Percentiles rank a stretch among this genome's conserved stretches.
phyloP scores from a whole-genome alignment of 345 rosid species.

The Eucalyptus urophylla region DNA sequence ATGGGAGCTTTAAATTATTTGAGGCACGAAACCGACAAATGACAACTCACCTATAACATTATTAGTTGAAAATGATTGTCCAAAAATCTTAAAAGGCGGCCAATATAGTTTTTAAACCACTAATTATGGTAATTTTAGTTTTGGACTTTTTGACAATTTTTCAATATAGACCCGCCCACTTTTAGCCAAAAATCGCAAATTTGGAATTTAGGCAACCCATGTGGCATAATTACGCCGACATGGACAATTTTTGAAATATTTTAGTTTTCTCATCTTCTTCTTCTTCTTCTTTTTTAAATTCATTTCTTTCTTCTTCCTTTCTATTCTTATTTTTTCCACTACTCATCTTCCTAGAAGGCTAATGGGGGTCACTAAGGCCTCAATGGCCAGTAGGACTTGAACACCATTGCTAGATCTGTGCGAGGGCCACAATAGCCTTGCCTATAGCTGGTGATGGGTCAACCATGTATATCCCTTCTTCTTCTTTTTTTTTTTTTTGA shows the following conservation, averaged over 20 bases:
- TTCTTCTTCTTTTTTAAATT: too few relatives aligned
- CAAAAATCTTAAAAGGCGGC: not conserved
- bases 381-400: not conserved
- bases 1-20: not conserved
- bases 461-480: not conserved
- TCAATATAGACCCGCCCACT: rapidly evolving
- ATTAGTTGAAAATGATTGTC: not conserved
- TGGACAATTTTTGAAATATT: not conserved
- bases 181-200: rapidly evolving
- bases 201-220: rapidly evolving
- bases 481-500: too few relatives aligned
- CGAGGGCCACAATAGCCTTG: not conserved
- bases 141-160: not conserved
- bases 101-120: too few relatives aligned
- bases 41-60: not conserved
- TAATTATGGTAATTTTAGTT: too few relatives aligned
- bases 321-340: not conserved
- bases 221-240: rapidly evolving
- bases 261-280: too few relatives aligned
- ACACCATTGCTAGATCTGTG: rapidly evolving
- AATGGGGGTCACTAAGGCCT: rapidly evolving
- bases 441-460: rapidly evolving
- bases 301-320: too few relatives aligned
- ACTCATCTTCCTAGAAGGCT: not conserved
- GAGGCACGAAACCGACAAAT: not conserved